Base-by-base conservation (phyloP, 1,284 basidiomycete genomes). In the Sporisorium graminicola region DNA sequence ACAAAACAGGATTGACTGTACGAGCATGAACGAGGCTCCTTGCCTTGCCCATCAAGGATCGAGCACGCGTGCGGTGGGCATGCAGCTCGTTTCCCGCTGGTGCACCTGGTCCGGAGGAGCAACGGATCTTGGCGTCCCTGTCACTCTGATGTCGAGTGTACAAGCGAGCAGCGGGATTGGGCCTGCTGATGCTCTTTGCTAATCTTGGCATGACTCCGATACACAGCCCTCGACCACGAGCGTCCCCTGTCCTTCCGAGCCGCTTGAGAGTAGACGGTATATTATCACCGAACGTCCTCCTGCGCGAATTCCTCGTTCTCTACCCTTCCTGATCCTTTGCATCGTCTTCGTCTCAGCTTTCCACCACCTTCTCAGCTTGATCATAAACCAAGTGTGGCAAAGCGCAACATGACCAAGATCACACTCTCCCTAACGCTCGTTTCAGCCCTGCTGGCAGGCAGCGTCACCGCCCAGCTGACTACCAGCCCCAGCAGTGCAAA, bases 111-210 rank as follows among this genome's bases (percentile, higher is more conserved):
- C 31, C 29, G 1, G 31, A 31, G 7, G 40, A 24, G 27, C 42
- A 42, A 59, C 59, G 59, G 51, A 59, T 72, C 69, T 71, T 71
- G 69, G 69, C 64, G 51, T 59, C 40, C 56, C 26, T 46, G 43
- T 13, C n/a, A 26, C 10, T 13, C 24, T 29, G 44, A 16, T 24
- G 44, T 40, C 44, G 44, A 53, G 52, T 26, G 40, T 51, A 47
- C 29, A 22, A 53, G 52, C 37, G 40, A 56, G 53, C 29, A 22
- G 46, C 35, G 49, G 20, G 54, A 31, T 33, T 27, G 43, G 54
- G 6, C 22, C 24, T 29, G 40, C 24, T 13, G 24, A 35, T 54
- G 29, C n/a, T 29, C 14, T 37, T 43, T 47, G 63, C 56, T 59
- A 56, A 51, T 50, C 69, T 63, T 66, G 69, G 69, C 69, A 54